A percentile compares a stretch with the other conserved stretches of the same genome.
Evolutionary conservation across 1,139 yeast species (phyloP).

Genomic region (Pichiaceae sp.): DNA sequence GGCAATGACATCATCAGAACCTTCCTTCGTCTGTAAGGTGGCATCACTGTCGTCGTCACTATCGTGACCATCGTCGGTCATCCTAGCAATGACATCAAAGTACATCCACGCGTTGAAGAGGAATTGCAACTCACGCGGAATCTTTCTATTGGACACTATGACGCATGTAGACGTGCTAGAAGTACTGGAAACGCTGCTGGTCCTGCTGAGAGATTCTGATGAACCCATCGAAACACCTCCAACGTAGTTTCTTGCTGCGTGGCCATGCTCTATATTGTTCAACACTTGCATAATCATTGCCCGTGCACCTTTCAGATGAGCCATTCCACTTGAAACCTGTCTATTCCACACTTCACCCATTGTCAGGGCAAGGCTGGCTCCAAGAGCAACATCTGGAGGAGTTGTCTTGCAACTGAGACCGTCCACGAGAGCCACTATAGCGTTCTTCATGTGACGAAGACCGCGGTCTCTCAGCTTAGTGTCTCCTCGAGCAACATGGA

Average conservation of each 20-base stretch:
- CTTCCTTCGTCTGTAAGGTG: conserved; percentile 8
- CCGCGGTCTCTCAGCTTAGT: conserved; percentile 41
- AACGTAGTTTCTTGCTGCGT: not conserved
- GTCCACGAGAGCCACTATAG: conserved; percentile 50
- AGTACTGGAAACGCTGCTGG: not conserved
- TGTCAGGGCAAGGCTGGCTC: conserved; percentile 55
- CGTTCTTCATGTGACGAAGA: conserved; percentile 47
- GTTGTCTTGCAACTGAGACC: conserved; percentile 41
- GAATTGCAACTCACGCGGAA: conserved; percentile 42
- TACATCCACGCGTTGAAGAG: conserved; percentile 59
- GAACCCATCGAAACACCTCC: not conserved
- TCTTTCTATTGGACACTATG: conserved; percentile 1
- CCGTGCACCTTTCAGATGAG: conserved; percentile 60
- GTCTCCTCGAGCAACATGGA: conserved; percentile 47
- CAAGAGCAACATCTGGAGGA: conserved; percentile 45
- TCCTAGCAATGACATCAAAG: conserved; percentile 56
- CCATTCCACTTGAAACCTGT: conserved; percentile 56
- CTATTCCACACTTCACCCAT: conserved; percentile 66
- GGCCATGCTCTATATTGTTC: conserved; percentile 11
- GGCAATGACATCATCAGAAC: conserved; percentile 17
- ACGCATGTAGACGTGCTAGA: not conserved
- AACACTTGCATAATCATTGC: conserved; percentile 46
- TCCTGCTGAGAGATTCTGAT: conserved; percentile 1
- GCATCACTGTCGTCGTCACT: conserved; percentile 9
- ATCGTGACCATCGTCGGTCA: conserved; percentile 41